Conservation (phyloP, 106 monocot species). For the Narthecium ossifragum region DNA sequence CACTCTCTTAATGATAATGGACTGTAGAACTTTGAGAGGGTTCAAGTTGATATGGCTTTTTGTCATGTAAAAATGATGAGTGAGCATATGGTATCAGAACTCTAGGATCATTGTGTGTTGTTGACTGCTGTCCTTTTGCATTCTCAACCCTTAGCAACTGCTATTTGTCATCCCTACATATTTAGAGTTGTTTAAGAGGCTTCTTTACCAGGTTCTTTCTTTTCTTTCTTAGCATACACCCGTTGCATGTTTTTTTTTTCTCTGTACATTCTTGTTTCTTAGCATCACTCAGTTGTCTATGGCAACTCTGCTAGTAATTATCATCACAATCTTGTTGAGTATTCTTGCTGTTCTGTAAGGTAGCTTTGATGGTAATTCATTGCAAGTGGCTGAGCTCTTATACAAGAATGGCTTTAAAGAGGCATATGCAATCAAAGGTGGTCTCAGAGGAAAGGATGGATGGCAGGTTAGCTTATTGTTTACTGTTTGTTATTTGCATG, state of each 20-base stretch:
- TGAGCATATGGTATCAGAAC: too few relatives aligned
- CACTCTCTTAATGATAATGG: too few relatives aligned
- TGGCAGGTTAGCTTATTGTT: conserved; percentile 74
- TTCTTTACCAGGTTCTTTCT: too few relatives aligned
- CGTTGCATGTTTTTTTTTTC: not conserved
- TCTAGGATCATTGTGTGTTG: too few relatives aligned
- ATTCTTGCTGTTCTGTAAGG: conserved; percentile 48
- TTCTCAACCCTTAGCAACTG: too few relatives aligned
- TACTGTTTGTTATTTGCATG: too few relatives aligned
- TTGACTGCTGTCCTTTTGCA: too few relatives aligned
- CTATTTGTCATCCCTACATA: too few relatives aligned
- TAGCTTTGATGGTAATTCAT: conserved; percentile 93
- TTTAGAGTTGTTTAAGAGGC: too few relatives aligned
- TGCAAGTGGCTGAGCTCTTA: conserved; percentile 72
- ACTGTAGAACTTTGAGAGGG: too few relatives aligned
- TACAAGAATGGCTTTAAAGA: conserved; percentile 86
- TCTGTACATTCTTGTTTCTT: not conserved
- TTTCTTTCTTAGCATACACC: not conserved
- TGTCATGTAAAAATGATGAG: too few relatives aligned
- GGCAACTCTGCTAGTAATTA: not conserved
- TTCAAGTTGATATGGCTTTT: too few relatives aligned
- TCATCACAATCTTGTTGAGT: conserved; percentile 15
- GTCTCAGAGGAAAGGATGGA: conserved; percentile 84
- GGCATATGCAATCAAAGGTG: conserved; percentile 92
- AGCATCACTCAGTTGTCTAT: not conserved